A percentile compares a stretch with the other conserved stretches of the same genome.
Evolutionary conservation across 352 stramenopile species (phyloP).

Genomic region (Phytophthora quininea): DNA sequence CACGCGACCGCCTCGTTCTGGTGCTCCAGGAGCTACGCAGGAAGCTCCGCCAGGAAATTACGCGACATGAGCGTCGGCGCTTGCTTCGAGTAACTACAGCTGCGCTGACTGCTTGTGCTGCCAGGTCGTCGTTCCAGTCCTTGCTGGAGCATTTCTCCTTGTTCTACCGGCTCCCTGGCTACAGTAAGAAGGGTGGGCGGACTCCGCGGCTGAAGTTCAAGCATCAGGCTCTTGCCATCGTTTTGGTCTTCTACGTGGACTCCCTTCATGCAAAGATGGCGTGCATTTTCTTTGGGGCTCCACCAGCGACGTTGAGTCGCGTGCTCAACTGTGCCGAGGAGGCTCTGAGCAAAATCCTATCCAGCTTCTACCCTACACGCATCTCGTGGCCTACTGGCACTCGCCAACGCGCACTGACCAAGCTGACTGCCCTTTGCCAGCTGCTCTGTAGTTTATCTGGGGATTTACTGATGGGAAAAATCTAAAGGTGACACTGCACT

Average conservation of each 20-base stretch:
- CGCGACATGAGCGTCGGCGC: background rate
- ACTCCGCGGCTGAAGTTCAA: constrained; percentile 8
- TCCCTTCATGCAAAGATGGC: constrained; percentile 3
- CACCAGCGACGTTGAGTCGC: constrained; percentile 7
- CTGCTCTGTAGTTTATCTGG: constrained; percentile 13
- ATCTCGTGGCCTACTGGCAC: constrained; percentile 2
- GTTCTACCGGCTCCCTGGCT: background rate
- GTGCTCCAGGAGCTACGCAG: no score
- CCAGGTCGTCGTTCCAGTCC: background rate
- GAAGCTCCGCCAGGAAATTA: no score
- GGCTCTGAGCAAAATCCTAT: background rate
- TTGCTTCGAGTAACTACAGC: background rate
- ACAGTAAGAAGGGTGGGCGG: constrained; percentile 3
- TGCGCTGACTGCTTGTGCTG: background rate
- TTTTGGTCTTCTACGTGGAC: constrained; percentile 24
- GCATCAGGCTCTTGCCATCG: constrained; percentile 11
- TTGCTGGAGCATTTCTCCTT: background rate
- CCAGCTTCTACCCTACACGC: background rate
- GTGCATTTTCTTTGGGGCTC: constrained; percentile 2
- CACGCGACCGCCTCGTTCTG: no score
- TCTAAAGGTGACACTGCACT: constrained; percentile 1
- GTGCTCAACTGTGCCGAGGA: background rate
- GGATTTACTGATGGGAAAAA: constrained; percentile 22
- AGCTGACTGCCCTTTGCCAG: background rate
- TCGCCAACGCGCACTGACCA: background rate